Evolutionary conservation across 495 filamentous ascomycete species (phyloP).

Genomic region (Tuber melanosporum): DNA sequence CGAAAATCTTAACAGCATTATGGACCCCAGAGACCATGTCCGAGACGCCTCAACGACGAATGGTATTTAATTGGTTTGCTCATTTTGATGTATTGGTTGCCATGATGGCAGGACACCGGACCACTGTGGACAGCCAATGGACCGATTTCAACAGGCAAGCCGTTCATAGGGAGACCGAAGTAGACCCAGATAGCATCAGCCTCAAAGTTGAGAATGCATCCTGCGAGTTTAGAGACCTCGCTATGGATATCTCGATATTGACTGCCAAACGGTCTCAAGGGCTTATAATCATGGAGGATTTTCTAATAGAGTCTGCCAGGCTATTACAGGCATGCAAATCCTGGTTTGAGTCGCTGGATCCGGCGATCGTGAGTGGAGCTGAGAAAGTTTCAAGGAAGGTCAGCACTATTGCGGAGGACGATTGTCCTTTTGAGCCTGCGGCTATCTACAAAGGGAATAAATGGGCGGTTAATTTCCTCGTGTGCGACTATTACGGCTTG

Average conservation of each 20-base stretch:
- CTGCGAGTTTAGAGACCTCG: slow-evolving; percentile 64
- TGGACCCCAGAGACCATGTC: slow-evolving; percentile 72
- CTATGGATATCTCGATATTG: slow-evolving; percentile 70
- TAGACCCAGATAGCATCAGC: slow-evolving; percentile 56
- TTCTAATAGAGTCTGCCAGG: slow-evolving; percentile 42
- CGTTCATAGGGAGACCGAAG: slow-evolving; percentile 53
- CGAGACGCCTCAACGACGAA: slow-evolving; percentile 59
- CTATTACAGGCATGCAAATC: slow-evolving; percentile 25
- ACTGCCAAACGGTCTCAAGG: slow-evolving; percentile 64
- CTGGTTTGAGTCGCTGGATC: slow-evolving; percentile 36
- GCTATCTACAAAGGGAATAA: slow-evolving; percentile 60
- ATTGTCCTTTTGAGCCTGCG: slow-evolving; percentile 62
- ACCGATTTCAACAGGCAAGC: slow-evolving; percentile 60
- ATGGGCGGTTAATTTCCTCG: slow-evolving; percentile 66
- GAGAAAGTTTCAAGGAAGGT: slow-evolving; percentile 21
- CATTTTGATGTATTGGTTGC: slow-evolving; percentile 82
- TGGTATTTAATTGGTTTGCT: slow-evolving; percentile 77
- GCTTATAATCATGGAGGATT: slow-evolving; percentile 58
- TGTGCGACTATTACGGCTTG: slow-evolving; percentile 70
- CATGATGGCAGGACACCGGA: slow-evolving; percentile 70
- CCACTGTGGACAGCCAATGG: slow-evolving; percentile 73
- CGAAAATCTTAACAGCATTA: slow-evolving; percentile 68
- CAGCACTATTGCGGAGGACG: slow-evolving; percentile 51
- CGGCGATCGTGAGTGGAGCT: slow-evolving; percentile 27
- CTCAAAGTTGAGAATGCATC: slow-evolving; percentile 61